Evolutionary conservation across 495 filamentous ascomycete species (phyloP).

Genomic region (Mycothermus thermophilus): DNA sequence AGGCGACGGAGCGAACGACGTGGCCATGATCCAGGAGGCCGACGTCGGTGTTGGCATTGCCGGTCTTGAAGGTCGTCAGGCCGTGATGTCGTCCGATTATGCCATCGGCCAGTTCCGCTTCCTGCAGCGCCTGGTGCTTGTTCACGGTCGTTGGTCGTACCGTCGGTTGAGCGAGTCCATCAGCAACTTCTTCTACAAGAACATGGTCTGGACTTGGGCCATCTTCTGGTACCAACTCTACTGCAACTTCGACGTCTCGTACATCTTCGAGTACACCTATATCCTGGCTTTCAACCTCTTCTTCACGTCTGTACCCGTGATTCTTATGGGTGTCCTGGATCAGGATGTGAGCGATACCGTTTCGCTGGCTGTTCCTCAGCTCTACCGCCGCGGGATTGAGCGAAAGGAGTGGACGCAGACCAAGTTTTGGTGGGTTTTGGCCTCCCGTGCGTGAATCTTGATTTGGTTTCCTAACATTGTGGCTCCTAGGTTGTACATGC

Average conservation of each 20-base stretch:
- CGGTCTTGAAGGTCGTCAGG: constrained; percentile 90
- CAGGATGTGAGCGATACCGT: constrained; percentile 94
- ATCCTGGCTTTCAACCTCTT: constrained; percentile 91
- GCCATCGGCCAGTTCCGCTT: constrained; percentile 97
- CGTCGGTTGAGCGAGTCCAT: constrained; percentile 83
- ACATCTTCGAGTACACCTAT: constrained; percentile 96
- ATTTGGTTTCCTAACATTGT: not conserved
- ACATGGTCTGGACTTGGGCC: constrained; percentile 93
- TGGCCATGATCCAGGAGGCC: constrained; percentile 99
- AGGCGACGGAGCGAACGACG: constrained; percentile 96
- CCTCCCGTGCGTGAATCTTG: not conserved
- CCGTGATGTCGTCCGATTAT: constrained; percentile 98
- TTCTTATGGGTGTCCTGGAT: constrained; percentile 93
- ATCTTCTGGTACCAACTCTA: constrained; percentile 98
- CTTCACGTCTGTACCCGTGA: constrained; percentile 90
- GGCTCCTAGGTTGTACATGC: constrained; percentile 69
- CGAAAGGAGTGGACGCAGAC: constrained; percentile 90
- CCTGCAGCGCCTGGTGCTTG: constrained; percentile 77
- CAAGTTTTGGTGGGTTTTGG: constrained; percentile 76
- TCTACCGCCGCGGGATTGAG: constrained; percentile 93
- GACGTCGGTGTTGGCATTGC: constrained; percentile 98
- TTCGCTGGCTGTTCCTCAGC: constrained; percentile 83
- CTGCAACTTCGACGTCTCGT: constrained; percentile 88
- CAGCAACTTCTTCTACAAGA: constrained; percentile 99
- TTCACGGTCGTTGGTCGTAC: constrained; percentile 96